A percentile compares a stretch with the other conserved stretches of the same genome.
Conservation (phyloP, 2,329 filamentous ascomycete species). For the Malbranchea zuffiana region DNA sequence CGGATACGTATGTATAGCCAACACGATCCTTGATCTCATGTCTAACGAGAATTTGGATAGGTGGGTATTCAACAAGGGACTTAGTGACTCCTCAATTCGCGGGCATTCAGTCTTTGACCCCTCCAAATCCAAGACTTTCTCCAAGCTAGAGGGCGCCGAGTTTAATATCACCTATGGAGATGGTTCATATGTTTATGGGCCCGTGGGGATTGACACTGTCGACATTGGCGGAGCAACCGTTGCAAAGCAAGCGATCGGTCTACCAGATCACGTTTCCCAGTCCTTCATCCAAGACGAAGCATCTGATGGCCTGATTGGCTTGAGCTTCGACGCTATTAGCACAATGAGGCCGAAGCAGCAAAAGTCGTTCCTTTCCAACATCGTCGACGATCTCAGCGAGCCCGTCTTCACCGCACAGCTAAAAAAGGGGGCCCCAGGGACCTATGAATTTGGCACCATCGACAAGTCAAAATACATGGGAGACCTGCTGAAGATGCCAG, state of each 20-base stretch:
- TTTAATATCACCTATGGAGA: conserved; percentile 59
- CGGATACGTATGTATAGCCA: conserved; percentile 49
- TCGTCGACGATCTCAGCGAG: conserved; percentile 48
- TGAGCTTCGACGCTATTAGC: conserved; percentile 51
- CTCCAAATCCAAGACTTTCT: conserved; percentile 42
- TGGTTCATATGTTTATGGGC: conserved; percentile 50
- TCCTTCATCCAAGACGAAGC: conserved; percentile 42
- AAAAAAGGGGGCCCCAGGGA: conserved; percentile 47
- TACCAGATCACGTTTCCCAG: conserved; percentile 49
- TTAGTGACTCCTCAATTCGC: conserved; percentile 35
- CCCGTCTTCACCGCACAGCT: conserved; percentile 64
- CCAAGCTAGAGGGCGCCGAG: conserved; percentile 38
- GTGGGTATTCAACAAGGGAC: conserved; percentile 58
- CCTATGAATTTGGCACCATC: conserved; percentile 65
- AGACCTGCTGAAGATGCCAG: conserved; percentile 48
- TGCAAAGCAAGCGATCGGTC: conserved; percentile 53
- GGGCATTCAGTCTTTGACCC: conserved; percentile 49
- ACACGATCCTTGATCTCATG: not conserved
- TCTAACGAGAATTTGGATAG: conserved; percentile 31
- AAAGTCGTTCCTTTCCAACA: conserved; percentile 65
- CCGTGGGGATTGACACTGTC: conserved; percentile 56
- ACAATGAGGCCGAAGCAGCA: conserved; percentile 51
- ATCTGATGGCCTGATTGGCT: conserved; percentile 52
- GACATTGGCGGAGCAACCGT: conserved; percentile 51
- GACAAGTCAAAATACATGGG: conserved; percentile 54